Evolutionary conservation across 2,329 filamentous ascomycete genomes (phyloP), one percentile per base, ranked within the genome.

Genomic region (Aspergillus versicolor): DNA sequence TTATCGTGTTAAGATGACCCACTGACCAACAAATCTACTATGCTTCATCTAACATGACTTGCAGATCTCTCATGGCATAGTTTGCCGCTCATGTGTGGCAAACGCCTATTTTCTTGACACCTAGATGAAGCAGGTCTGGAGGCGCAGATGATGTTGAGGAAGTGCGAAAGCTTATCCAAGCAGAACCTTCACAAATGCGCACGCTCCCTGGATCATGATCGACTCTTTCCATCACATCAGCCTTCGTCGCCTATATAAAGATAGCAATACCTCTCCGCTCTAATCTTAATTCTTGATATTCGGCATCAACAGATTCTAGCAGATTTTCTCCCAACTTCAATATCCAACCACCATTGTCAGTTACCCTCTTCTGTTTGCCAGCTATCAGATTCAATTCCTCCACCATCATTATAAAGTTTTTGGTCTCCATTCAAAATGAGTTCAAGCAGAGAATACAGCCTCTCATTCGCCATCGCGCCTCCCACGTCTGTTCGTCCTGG

Each of bases 391-490:
- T 42, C 17, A 21, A 21, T 12, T 12, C n/a, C 40, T 11, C 9
- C 34, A n/a, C n/a, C 12, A 9, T 37, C 34, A 37, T 37, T 37
- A n/a, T n/a, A 42, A 42, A 21, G 8, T 21, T 42, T 9, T 2
- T 2, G 5, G 12, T 8, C 9, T 15, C 34, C 12, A n/a, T n/a
- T 9, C 13, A n/a, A 13, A 12, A 41, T 44, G 11, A 60, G 60
- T 41, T 63, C 62, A 2, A 63, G 66, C 24, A 67, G 64, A 24
- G 68, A 71, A 55, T 73, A 67, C 51, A 62, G 58, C 19, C 60
- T 72, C 40, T 63, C 63, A 17, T 72, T 72, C 44, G 69, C 72
- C 56, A 63, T 66, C 19, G 54, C 59, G 15, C 70, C 70, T 32
- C 69, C 69, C 15, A 17, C 63, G 8, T 59, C 69, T 11, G 65